phyloP scores from a whole-genome alignment of 768 basidiomycete genomes.

The Amanita rubescens region DNA sequence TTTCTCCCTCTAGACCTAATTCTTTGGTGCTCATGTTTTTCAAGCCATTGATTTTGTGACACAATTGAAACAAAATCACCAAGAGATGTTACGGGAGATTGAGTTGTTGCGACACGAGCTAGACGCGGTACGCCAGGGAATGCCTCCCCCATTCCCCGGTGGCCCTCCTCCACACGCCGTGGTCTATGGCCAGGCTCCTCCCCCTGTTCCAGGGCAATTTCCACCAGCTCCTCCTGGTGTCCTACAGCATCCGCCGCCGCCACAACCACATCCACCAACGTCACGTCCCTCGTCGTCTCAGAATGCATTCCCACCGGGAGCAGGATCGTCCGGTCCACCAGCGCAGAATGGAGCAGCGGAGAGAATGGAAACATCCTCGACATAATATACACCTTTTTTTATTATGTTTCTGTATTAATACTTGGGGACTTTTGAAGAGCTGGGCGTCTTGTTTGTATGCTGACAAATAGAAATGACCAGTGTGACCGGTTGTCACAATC shows the following conservation, averaged over 20 bases:
- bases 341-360: conserved; percentile 37
- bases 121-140: conserved; percentile 53
- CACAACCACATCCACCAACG: conserved; percentile 25
- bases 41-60: conserved; percentile 85
- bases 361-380: conserved; percentile 37
- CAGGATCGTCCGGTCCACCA: conserved; percentile 28
- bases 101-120: conserved; percentile 74
- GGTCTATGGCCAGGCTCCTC: conserved; percentile 41
- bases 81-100: conserved; percentile 72
- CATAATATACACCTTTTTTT: conserved; percentile 17
- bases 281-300: conserved; percentile 61
- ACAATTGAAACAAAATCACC: conserved; percentile 68
- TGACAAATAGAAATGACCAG: neutral
- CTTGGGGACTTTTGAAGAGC: conserved; percentile 7
- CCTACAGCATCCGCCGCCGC: conserved; percentile 28
- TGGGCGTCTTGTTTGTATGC: conserved; percentile 8
- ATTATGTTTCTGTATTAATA: conserved; percentile 7
- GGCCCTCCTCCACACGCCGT: conserved; percentile 42
- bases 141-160: conserved; percentile 40
- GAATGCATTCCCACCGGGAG: conserved; percentile 41
- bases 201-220: conserved; percentile 32
- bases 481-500: neutral
- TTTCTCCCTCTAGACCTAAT: conserved; percentile 3
- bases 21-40: conserved; percentile 9
- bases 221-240: conserved; percentile 35